Base-by-base conservation (phyloP, 1,139 yeast genomes). In the Nakaseomyces sp. region DNA sequence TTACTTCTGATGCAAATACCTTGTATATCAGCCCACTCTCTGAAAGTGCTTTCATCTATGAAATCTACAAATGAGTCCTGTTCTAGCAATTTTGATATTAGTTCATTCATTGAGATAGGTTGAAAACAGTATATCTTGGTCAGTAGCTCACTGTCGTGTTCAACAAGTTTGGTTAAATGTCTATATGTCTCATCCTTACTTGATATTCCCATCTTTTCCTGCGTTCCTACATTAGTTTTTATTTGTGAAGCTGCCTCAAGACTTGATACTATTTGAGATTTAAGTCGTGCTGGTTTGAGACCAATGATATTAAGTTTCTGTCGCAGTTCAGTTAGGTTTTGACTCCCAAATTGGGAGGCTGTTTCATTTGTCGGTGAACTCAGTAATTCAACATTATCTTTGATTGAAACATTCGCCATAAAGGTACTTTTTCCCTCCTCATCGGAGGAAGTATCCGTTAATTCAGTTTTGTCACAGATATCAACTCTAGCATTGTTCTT, bases 11-110 rank as follows among this genome's bases (percentile, higher is more conserved):
- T 32, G 20, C 60, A 57, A 16, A 61, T 52, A 10, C 65, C 64
- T 32, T 57, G 54, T 7, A 26, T 20, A 30, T 59, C 64, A 3
- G 64, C 63, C 65, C 65, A 61, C 20, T 55, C 56, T 28, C 54
- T 53, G 37, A 61, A 50, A 3, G 59, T 55, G 9, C 44, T 28
- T 25, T 56, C 63, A 32, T 61, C 63, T 7, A 61, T 48, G n/a
- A 46, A 48, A 15, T 50, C 56, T 1, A 57, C 50, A 42, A 60
- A 59, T 15, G 63, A 56, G 36, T 60, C 56, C 8, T 45, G 39
- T 10, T 51, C 47, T 10, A 46, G 45, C 17, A 61, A 44, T 38
- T 45, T 45, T 15, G 40, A 35, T 4, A 55, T 33, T 4, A 61
- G 50, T 8, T 52, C 56, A 10, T 46, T 44, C 5, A 57, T 41